phyloP scores from a whole-genome alignment of 129 eudicot genomes.

The Escallonia herrerae region DNA sequence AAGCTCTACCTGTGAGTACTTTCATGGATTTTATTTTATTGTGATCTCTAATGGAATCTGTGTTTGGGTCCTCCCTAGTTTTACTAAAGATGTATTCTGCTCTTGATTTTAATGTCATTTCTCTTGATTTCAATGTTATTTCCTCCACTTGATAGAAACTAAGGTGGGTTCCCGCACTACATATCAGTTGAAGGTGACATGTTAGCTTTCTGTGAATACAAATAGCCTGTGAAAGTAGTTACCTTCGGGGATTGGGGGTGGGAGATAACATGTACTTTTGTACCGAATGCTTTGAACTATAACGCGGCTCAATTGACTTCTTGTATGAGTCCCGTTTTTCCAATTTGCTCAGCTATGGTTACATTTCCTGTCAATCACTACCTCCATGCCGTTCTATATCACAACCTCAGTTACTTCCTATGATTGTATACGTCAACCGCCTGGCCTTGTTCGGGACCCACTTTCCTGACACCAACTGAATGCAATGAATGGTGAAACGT shows the following conservation, averaged over 20 bases:
- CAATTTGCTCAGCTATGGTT: too few relatives aligned
- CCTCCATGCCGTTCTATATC: too few relatives aligned
- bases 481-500: too few relatives aligned
- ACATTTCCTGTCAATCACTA: too few relatives aligned
- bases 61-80: not conserved
- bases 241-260: too few relatives aligned
- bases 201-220: not conserved
- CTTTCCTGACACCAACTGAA: too few relatives aligned
- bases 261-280: too few relatives aligned
- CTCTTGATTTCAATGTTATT: not conserved
- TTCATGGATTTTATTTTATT: not conserved
- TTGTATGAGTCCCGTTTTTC: too few relatives aligned
- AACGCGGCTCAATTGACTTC: too few relatives aligned
- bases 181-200: not conserved
- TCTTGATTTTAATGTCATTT: not conserved
- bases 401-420: too few relatives aligned
- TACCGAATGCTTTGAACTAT: not conserved
- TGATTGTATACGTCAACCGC: too few relatives aligned
- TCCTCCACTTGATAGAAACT: not conserved
- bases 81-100: not conserved
- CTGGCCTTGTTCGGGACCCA: too few relatives aligned
- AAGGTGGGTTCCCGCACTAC: not conserved
- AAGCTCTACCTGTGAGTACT: constrained; percentile 89
- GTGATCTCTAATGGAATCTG: not conserved
- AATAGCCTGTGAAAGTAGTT: not conserved